phyloP scores from a whole-genome alignment of 2,329 filamentous ascomycete genomes.

The Xylariaceae sp. region DNA sequence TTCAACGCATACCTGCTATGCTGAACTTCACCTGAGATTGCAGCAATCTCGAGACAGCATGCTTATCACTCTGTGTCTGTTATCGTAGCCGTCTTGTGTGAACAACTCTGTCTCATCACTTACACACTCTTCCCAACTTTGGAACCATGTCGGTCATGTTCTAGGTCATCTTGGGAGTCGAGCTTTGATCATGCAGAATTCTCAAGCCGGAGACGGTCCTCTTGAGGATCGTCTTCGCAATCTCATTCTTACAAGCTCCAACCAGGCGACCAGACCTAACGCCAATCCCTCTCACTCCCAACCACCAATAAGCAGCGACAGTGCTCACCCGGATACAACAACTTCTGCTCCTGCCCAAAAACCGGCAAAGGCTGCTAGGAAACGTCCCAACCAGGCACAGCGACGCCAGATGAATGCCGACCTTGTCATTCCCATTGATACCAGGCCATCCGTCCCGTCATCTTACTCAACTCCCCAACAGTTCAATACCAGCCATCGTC shows the following conservation, averaged over 20 bases:
- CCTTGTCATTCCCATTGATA: constrained; percentile 52
- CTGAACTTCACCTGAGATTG: no score
- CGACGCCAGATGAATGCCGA: constrained; percentile 60
- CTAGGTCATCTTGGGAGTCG: constrained; percentile 1
- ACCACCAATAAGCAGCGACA: not conserved
- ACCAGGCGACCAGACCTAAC: constrained; percentile 8
- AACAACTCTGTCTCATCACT: no score
- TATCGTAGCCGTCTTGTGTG: no score
- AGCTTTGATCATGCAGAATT: constrained; percentile 20
- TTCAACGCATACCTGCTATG: no score
- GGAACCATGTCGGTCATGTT: not conserved
- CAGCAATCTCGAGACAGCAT: no score
- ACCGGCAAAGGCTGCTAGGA: constrained; percentile 30
- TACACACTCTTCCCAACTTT: not conserved
- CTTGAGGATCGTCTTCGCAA: constrained; percentile 56
- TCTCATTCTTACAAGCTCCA: constrained; percentile 55
- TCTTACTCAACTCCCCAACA: constrained; percentile 30
- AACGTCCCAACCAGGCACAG: constrained; percentile 61
- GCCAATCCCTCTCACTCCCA: not conserved
- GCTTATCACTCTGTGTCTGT: no score
- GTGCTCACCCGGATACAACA: not conserved
- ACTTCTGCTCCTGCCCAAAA: constrained; percentile 4
- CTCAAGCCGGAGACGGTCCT: constrained; percentile 11
- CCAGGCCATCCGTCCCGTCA: constrained; percentile 27
- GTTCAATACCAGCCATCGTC: constrained; percentile 21